Evolutionary conservation across 1,284 basidiomycete species (phyloP), one percentile per base, ranked within the genome.

Genomic region (Melampsora americana): DNA sequence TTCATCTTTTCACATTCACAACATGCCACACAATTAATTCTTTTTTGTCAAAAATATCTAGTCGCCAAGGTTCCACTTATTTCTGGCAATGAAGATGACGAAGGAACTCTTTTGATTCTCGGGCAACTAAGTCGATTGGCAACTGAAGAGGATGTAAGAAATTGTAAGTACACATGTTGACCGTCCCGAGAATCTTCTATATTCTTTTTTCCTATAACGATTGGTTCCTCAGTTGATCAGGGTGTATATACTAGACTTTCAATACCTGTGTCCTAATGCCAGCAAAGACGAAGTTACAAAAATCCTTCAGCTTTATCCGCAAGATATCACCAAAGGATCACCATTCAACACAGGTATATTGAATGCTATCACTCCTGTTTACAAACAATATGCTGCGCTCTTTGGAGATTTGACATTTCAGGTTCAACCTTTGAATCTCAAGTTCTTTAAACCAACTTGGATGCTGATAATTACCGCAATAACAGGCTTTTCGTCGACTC

Each of bases 341-440:
- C 64, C 64, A 28, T 66, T 66, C 32, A 35, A 46, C 23, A 66
- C 64, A 39, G 64, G 64, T 16, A 35, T n/a, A 3, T 18, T 16
- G 11, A 32, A 66, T 46, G 39, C 30, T 42, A 39, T 66, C 39
- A 66, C 64, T 18, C 64, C 64, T 23, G 39, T 46, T 5, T 66
- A 42, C 35, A 66, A 66, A 46, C 64, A 46, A 30, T 66, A 46
- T 46, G 16, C 64, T 42, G 64, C 64, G 28, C 64, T 66, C 35
- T n/a, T 66, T 42, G 64, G 64, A 11, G 64, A 66, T 46, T 46
- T 66, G 7, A 26, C 20, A 16, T 46, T 66, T 30, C 64, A 66
- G 39, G 64, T 66, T 56, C 53, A 18, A 18, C n/a, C 14, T 28
- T 56, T 56, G 46, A 48, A 20, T 11, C 53, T n/a, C 11, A 56